Conservation (phyloP, 768 basidiomycete species). For the Gymnopilus junonius region DNA sequence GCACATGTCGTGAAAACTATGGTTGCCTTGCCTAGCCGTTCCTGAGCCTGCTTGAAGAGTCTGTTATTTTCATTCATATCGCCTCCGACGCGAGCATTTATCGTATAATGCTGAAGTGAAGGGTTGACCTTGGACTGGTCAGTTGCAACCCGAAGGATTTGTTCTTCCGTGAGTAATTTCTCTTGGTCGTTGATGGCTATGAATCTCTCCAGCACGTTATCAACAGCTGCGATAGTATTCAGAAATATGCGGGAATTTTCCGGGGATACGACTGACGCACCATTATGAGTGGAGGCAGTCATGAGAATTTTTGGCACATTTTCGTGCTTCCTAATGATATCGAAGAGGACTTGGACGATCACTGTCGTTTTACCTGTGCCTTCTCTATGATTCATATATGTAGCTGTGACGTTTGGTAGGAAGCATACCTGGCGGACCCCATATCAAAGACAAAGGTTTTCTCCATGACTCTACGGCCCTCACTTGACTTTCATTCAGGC, state of each 20-base stretch:
- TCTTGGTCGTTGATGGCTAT: conserved; percentile 47
- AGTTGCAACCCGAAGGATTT: conserved; percentile 71
- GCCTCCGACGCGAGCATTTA: conserved; percentile 68
- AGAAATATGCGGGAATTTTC: background rate
- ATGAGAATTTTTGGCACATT: conserved; percentile 57
- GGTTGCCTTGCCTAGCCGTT: conserved; percentile 56
- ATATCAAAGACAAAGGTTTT: conserved; percentile 57
- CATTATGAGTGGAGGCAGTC: conserved; percentile 76
- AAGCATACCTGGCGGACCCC: conserved; percentile 66
- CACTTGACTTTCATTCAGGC: conserved; percentile 60
- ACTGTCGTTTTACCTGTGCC: conserved; percentile 78
- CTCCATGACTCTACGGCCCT: conserved; percentile 50
- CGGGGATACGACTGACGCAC: conserved; percentile 30
- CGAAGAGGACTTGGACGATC: conserved; percentile 61
- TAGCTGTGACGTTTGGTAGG: background rate
- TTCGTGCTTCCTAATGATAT: conserved; percentile 36
- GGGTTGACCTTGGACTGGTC: conserved; percentile 67
- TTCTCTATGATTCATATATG: conserved; percentile 22
- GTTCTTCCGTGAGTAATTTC: conserved; percentile 51
- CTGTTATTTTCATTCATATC: conserved; percentile 63
- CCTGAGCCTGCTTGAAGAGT: conserved; percentile 60
- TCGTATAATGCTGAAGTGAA: conserved; percentile 57
- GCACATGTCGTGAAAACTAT: conserved; percentile 73
- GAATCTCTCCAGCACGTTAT: conserved; percentile 72
- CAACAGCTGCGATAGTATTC: conserved; percentile 51